phyloP scores from a whole-genome alignment of 768 basidiomycete genomes.

The Myochromella boudieri region DNA sequence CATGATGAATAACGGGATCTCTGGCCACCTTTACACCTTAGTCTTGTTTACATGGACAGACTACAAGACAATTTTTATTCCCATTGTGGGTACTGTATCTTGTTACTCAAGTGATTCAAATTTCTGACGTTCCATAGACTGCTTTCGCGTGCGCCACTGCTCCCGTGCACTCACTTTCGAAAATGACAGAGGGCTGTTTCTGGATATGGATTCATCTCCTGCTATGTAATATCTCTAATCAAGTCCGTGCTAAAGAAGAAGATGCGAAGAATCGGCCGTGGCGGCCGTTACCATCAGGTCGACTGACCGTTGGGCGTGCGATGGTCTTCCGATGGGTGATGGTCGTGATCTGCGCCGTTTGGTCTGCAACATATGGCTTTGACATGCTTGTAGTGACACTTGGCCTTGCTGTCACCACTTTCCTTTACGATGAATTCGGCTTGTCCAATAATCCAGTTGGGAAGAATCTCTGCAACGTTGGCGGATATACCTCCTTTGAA shows the following conservation, averaged over 20 bases:
- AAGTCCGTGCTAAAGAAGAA: constrained; percentile 36
- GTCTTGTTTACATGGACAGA: constrained; percentile 34
- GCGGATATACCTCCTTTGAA: constrained; percentile 32
- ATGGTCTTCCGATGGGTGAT: constrained; percentile 30
- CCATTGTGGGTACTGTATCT: constrained; percentile 23
- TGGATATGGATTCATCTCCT: constrained; percentile 49
- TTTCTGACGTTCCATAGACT: constrained; percentile 20
- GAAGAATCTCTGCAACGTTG: constrained; percentile 30
- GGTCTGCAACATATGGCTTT: constrained; percentile 20
- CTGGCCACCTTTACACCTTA: not conserved
- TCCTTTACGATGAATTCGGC: constrained; percentile 30
- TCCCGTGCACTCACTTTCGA: constrained; percentile 21
- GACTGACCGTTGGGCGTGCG: constrained; percentile 23
- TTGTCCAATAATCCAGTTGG: constrained; percentile 23
- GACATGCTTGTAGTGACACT: constrained; percentile 18
- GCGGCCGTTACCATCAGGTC: constrained; percentile 36
- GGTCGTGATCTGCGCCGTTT: constrained; percentile 23
- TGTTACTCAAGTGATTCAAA: no score
- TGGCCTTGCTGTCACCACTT: constrained; percentile 19
- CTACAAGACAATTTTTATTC: constrained; percentile 32
- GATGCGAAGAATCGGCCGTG: constrained; percentile 42
- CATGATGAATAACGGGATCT: not conserved
- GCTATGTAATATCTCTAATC: constrained; percentile 35
- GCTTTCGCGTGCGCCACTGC: constrained; percentile 33
- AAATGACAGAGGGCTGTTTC: constrained; percentile 25